Percentiles rank a stretch among this genome's conserved stretches.
Evolutionary conservation across 2,329 filamentous ascomycete genomes (phyloP).

Genomic region (Beauveria caledonica): DNA sequence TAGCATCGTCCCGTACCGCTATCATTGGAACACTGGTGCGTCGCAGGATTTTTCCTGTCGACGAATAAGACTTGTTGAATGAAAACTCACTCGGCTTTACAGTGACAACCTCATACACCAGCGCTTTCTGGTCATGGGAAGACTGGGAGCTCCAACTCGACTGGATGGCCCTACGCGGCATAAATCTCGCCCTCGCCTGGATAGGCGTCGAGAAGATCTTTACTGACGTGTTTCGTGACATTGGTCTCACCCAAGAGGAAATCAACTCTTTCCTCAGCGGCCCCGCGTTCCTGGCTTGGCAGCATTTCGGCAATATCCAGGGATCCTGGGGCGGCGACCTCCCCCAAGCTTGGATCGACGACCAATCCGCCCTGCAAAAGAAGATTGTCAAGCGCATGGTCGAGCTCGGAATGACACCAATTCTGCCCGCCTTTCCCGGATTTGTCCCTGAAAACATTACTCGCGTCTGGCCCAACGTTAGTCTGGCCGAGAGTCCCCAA

Average conservation of each 20-base stretch:
- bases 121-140: conserved; percentile 43
- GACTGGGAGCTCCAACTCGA: conserved; percentile 46
- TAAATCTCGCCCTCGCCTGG: conserved; percentile 45
- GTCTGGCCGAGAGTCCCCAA: conserved; percentile 32
- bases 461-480: conserved; percentile 33
- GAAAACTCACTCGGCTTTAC: neutral
- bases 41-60: neutral
- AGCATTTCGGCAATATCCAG: conserved; percentile 46
- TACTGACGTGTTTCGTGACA: conserved; percentile 36
- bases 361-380: conserved; percentile 39
- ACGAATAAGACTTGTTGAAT: neutral
- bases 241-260: conserved; percentile 35
- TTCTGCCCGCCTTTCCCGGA: conserved; percentile 42
- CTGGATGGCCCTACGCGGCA: conserved; percentile 43
- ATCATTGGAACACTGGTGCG: conserved; percentile 42
- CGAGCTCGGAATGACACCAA: conserved; percentile 43
- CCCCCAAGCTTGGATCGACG: conserved; percentile 36
- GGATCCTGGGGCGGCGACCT: conserved; percentile 39
- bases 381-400: conserved; percentile 41
- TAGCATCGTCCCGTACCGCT: conserved; percentile 20
- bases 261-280: conserved; percentile 39
- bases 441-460: conserved; percentile 37
- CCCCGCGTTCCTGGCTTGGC: conserved; percentile 45
- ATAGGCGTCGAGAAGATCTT: conserved; percentile 43
- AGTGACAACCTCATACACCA: conserved; percentile 45